Evolutionary conservation across 2,329 filamentous ascomycete genomes (phyloP).

Genomic region (Aspergillus oerlinghausenensis): DNA sequence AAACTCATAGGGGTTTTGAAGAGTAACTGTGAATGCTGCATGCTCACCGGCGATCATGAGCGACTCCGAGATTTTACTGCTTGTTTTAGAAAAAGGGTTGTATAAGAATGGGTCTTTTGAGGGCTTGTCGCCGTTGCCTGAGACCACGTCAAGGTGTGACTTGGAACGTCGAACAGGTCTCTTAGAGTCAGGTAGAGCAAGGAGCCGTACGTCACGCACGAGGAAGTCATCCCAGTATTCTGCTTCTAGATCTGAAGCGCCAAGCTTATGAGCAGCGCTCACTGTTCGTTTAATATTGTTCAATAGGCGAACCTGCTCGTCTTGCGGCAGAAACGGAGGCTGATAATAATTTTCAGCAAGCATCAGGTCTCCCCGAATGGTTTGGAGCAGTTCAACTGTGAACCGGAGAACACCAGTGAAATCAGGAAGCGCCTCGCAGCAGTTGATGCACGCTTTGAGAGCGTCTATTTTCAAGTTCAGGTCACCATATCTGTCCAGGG

Average conservation of each 20-base stretch:
- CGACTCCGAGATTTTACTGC: constrained; percentile 53
- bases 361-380: constrained; percentile 70
- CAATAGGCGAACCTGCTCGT: constrained; percentile 80
- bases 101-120: constrained; percentile 82
- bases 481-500: constrained; percentile 64
- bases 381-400: constrained; percentile 76
- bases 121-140: constrained; percentile 35
- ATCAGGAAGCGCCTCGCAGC: constrained; percentile 89
- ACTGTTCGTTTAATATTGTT: constrained; percentile 84
- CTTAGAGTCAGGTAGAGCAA: constrained; percentile 56
- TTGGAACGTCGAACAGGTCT: constrained; percentile 62
- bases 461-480: constrained; percentile 78
- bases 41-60: constrained; percentile 75
- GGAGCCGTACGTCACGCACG: constrained; percentile 69
- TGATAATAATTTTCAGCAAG: constrained; percentile 65
- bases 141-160: constrained; percentile 46
- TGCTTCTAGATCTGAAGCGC: constrained; percentile 64
- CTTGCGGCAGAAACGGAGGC: constrained; percentile 65
- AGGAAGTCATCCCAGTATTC: constrained; percentile 98
- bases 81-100: constrained; percentile 78
- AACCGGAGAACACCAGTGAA: constrained; percentile 85
- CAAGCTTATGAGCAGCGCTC: constrained; percentile 69
- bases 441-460: constrained; percentile 81
- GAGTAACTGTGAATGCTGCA: constrained; percentile 71
- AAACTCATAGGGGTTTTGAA: constrained; percentile 94